phyloP scores from a whole-genome alignment of 177 flowering plant species.

The Vitis hybrid region DNA sequence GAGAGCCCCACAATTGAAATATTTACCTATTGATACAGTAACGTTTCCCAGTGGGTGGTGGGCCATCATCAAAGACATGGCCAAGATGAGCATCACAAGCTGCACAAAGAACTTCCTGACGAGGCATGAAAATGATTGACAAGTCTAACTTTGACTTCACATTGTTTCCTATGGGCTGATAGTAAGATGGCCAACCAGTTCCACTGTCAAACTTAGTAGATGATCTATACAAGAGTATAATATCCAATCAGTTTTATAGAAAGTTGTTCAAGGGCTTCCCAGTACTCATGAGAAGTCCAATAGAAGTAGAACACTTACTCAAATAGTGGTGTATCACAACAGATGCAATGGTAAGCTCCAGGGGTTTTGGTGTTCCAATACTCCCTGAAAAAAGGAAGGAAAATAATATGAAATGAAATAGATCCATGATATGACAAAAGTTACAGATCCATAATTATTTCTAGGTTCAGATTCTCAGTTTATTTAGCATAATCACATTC shows the following conservation, averaged over 20 bases:
- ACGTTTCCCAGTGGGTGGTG: constrained; percentile 89
- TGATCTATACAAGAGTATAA: constrained; percentile 49
- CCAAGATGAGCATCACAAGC: constrained; percentile 89
- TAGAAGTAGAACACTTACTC: constrained; percentile 49
- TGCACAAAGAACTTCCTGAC: constrained; percentile 85
- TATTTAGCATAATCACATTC: neutral
- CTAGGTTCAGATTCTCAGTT: neutral
- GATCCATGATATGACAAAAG: neutral
- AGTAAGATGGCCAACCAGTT: constrained; percentile 97
- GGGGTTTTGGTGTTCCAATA: constrained; percentile 87
- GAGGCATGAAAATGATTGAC: constrained; percentile 92
- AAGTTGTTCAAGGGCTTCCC: neutral
- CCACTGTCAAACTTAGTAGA: constrained; percentile 95
- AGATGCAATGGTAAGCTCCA: constrained; percentile 81
- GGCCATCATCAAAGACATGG: constrained; percentile 92
- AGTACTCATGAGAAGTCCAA: neutral
- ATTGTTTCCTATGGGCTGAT: constrained; percentile 71
- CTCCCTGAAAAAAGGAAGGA: constrained; percentile 45
- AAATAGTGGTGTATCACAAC: constrained; percentile 84
- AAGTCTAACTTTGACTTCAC: constrained; percentile 79
- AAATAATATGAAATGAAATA: neutral
- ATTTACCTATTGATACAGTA: constrained; percentile 85
- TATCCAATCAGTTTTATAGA: neutral
- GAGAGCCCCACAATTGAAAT: neutral
- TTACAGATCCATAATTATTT: neutral